phyloP scores from a whole-genome alignment of 2,329 filamentous ascomycete genomes.

The Xylaria sp. region DNA sequence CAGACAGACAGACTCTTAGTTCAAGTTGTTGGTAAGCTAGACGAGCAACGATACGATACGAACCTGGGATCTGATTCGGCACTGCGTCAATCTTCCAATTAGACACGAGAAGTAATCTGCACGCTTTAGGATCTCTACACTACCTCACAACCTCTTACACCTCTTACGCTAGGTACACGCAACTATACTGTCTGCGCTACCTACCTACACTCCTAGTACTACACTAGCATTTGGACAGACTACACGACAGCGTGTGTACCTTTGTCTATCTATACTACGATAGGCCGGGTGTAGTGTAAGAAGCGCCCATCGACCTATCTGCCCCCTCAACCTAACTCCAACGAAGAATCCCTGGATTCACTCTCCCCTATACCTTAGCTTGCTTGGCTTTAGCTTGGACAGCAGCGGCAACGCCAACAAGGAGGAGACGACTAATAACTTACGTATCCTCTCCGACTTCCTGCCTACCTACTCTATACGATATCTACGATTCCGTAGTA shows the following conservation, averaged over 20 bases:
- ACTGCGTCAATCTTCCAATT: conserved; percentile 58
- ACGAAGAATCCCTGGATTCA: conserved; percentile 5
- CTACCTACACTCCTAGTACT: background rate
- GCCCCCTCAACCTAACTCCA: background rate
- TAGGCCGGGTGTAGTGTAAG: background rate
- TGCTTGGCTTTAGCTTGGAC: conserved; percentile 13
- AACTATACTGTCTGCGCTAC: background rate
- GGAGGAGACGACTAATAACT: background rate
- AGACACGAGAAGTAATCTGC: conserved; percentile 62
- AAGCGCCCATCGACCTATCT: background rate
- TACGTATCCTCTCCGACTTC: background rate
- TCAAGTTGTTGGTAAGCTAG: conserved; percentile 25
- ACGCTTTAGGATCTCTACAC: conserved; percentile 33
- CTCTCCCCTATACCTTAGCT: background rate
- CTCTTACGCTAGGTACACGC: background rate
- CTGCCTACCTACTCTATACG: conserved; percentile 11
- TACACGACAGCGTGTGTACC: background rate
- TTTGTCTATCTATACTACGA: background rate
- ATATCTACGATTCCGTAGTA: background rate
- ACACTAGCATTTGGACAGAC: background rate
- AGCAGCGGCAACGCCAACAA: background rate
- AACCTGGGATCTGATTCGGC: conserved; percentile 43
- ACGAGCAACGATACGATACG: conserved; percentile 43
- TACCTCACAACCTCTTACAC: background rate
- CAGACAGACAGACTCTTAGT: conserved; percentile 10